Evolutionary conservation across 176 grass and related monocot genomes (phyloP).

Genomic region (Triticum turgidum): DNA sequence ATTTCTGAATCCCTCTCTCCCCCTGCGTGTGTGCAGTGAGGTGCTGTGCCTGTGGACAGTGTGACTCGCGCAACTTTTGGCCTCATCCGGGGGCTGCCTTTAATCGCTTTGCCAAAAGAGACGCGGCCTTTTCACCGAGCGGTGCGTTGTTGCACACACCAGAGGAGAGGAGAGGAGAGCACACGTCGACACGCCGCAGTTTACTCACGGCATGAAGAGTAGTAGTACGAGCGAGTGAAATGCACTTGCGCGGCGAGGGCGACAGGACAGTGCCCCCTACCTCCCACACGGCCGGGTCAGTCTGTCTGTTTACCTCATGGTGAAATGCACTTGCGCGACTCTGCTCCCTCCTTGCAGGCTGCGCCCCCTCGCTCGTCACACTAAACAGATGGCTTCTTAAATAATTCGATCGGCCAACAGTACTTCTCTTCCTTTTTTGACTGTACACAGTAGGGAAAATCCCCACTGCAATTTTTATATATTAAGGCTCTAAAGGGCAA

Average conservation of each 20-base stretch:
- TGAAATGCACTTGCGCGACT: not conserved
- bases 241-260: not conserved
- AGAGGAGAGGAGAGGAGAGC: not conserved
- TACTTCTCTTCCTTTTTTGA: no score
- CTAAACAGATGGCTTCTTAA: not conserved
- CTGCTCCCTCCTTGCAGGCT: no score
- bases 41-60: constrained; percentile 14
- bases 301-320: not conserved
- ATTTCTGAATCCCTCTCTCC: constrained; percentile 10
- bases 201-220: no score
- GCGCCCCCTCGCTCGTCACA: not conserved
- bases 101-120: constrained; percentile 82
- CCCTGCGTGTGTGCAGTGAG: not conserved
- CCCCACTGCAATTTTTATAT: no score
- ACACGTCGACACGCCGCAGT: not conserved
- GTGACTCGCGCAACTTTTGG: constrained; percentile 48
- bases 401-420: no score
- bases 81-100: constrained; percentile 33
- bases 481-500: no score
- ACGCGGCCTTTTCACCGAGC: constrained; percentile 37
- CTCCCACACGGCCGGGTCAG: no score
- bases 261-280: not conserved
- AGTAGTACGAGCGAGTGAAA: not conserved
- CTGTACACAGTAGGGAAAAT: no score
- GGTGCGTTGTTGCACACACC: constrained; percentile 5